Base-by-base conservation (phyloP, 306 rosid genomes). In the Leucaena leucocephala region DNA sequence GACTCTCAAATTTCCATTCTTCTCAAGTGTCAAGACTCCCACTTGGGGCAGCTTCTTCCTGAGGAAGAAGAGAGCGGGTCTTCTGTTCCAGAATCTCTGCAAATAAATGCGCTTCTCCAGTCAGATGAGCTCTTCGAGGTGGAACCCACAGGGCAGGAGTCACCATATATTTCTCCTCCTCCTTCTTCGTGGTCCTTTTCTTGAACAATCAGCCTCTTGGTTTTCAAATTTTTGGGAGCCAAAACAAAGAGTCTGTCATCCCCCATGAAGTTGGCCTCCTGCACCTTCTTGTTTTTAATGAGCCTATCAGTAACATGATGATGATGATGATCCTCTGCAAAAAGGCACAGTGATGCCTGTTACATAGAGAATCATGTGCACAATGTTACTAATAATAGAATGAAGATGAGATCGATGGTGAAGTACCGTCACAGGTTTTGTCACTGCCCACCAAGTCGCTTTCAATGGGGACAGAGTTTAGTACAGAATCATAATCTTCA, bases 71-170 rank as follows among this genome's bases (percentile, higher is more conserved):
- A 95, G 76, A 88, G 89, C 48, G 99, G 99, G 80, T 96, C 99
- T 38, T 96, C 99, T 35, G 99, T 93, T 0, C 86, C 98, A 6
- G 97, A 92, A 65, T 94, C 97, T 78, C 94, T 85, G 70, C 87
- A 86, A 74, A 89, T 85, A 38, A 90, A 86, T 39, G 99, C 91
- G 81, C 98, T 96, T 78, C 94, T 91, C 99, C 99, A 96, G 0
- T 96, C 99, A 7, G 97, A 96, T 12, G 99, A 96, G 80, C 97
- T 90, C 91, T 96, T 96, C 1, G 99, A 96, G 11, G 99, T 96
- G 33, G 99, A 96, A 54, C 98, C 99, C 61, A 87, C 91, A 4
- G 98, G 93, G 82, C 88, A 88, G 0, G 99, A 89, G 67, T 93
- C 99, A 10, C 94, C 97, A 67, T 73, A 93, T 82, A 93, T 92